Evolutionary conservation across 164 flowering plant species (phyloP), one percentile per base, ranked within the genome.

Genomic region (Chloranthus sessilifolius): DNA sequence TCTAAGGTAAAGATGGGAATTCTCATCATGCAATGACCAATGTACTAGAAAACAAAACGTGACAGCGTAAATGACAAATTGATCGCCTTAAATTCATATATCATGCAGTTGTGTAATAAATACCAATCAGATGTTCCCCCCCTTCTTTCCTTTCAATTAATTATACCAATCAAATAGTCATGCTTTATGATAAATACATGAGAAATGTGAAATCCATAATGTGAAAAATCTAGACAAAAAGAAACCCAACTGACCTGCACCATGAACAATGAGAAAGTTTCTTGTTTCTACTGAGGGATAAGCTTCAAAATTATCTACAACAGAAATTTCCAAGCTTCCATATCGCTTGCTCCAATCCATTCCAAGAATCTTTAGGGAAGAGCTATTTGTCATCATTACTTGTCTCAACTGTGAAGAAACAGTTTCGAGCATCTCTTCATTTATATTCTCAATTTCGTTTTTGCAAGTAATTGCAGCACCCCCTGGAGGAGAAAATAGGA

Each of bases 381-480:
- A 68, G 29, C 31, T 62, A 4, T 48, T 43, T 12, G 5, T 40
- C 53, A 70, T 56, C 84, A 82, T 76, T 1, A 80, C 74, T 62
- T 76, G 65, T 63, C 95, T 82, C 51, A 88, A 55, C 53, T 88
- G 99, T 30, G 70, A 61, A 5, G 86, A 74, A 50, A 82, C 81
- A 4, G 44, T 61, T 19, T 24, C 58, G 23, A 92, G 82, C 65
- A 63, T 70, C 27, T 77, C 87, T 44, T 80, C 88, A 60, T 92
- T 66, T 34, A 84, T 82, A 55, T 64, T 74, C 76, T 92, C 95
- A 3, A 92, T 54, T 52, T 82, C 95, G 65, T 88, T 70, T 58
- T 92, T 92, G 67, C 85, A 81, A 43, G 99, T 84, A 39, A 92
- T 74, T 55, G 99, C 99, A 26, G 97, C 79, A 31, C 99, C 98